Base-by-base conservation (phyloP, 176 grass and related monocot genomes). In the Ampelocalamus luodianensis region DNA sequence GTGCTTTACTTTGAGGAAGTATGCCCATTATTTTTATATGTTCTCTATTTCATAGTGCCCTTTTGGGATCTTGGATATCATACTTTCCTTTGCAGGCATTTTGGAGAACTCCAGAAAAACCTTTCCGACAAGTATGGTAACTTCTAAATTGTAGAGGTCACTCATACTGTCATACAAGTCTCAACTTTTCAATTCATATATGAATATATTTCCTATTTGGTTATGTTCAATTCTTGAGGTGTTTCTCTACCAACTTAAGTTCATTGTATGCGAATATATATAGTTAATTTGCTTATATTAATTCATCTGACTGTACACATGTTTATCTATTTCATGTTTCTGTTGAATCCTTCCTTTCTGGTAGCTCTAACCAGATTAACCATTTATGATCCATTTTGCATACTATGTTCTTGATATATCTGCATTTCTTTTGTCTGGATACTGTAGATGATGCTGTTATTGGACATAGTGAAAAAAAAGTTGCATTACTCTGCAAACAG, bases 1-100 rank as follows among this genome's bases (percentile, higher is more conserved):
- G 93, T 99, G 78, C 89, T 99, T 74, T 99, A 99, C 74, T 99
- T 96, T 89, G 96, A 99, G 64, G 91, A 99, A 85, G 96, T 99
- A 69, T 22, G 62, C 18, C 32, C 0, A 7, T 60, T 83, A 44
- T 71, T 53, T 74, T 55, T 79, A 48, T 80, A 40, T 29, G 32
- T 71, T 44, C 49, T 81, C 16, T 56, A 72, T 64, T 65, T 79
- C 42, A 48, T 66, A 54, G 10, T 12, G 3, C n/a, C 58, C 26
- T 88, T 85, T 17, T 68, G 22, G 36, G 55, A 55, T 79, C 40
- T 48, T 86, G 14, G 69, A 56, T 68, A 59, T 10, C 9, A 71
- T 46, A 69, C 46, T 89, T 73, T 55, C 24, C 64, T 64, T 86
- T 86, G 17, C 86, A 99, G 93, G 96, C 96, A 88, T 99, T 99